These are phyloP conservation scores for Calcarisporium arbuscula DNA, from an alignment of 2,329 filamentous ascomycete genomes.

Conservation along the genomic window DNA sequence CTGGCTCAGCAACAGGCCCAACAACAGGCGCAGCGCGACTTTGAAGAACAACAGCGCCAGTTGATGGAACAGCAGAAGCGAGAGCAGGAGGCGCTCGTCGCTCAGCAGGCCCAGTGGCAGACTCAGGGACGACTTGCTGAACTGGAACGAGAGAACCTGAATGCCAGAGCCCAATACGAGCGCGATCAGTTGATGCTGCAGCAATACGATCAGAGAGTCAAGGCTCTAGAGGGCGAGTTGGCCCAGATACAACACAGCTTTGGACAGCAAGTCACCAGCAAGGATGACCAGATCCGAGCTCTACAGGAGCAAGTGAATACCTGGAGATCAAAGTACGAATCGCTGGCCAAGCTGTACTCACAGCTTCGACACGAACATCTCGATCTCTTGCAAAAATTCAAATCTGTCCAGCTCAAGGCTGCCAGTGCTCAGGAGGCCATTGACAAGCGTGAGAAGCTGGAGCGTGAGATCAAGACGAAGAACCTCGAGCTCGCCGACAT, in stretches of 20 bases:
- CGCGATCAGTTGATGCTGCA: constrained; percentile 95
- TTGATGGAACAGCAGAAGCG: constrained; percentile 84
- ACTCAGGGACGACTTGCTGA: constrained; percentile 95
- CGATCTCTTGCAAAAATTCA: constrained; percentile 92
- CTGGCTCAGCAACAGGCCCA: constrained; percentile 76
- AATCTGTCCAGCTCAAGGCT: constrained; percentile 90
- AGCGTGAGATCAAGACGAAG: constrained; percentile 98
- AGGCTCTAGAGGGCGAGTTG: constrained; percentile 84
- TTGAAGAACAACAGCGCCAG: constrained; percentile 86
- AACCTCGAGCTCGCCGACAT: constrained; percentile 98
- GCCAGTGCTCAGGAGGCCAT: constrained; percentile 96
- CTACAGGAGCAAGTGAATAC: constrained; percentile 97
- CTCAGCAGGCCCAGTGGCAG: constrained; percentile 86
- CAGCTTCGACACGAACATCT: constrained; percentile 93
- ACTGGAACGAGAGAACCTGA: constrained; percentile 89
- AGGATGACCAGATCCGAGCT: constrained; percentile 88
- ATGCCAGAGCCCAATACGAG: constrained; percentile 91
- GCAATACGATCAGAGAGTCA: constrained; percentile 92
- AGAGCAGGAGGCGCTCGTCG: constrained; percentile 82
- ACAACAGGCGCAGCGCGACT: constrained; percentile 84
- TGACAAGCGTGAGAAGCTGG: constrained; percentile 86
- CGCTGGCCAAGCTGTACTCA: constrained; percentile 92
- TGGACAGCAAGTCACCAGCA: constrained; percentile 78
- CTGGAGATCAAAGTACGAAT: constrained; percentile 95
- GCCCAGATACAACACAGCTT: constrained; percentile 75